phyloP scores from a whole-genome alignment of 805 yeast genomes.

The Myxozyma nipponensis region DNA sequence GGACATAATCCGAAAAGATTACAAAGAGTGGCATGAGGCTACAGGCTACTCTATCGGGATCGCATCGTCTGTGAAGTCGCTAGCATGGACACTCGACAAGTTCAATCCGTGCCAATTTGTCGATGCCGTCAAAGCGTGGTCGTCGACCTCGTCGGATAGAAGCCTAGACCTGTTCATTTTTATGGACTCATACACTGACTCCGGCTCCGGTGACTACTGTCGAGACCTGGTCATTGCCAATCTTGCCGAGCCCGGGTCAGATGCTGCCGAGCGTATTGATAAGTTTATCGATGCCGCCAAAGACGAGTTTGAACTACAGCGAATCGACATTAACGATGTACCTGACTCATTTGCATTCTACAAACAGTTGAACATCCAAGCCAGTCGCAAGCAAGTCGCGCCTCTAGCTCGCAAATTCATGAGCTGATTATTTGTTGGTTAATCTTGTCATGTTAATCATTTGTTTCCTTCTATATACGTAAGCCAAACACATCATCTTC shows the following conservation, averaged over 20 bases:
- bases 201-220: slow-evolving; percentile 36
- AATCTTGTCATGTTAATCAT: too few relatives aligned
- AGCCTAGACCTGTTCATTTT: slow-evolving; percentile 43
- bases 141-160: slow-evolving; percentile 35
- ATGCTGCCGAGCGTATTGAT: slow-evolving; percentile 13
- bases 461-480: too few relatives aligned
- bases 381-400: slow-evolving; percentile 84
- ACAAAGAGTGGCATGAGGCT: slow-evolving; percentile 58
- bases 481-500: too few relatives aligned
- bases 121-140: slow-evolving; percentile 28
- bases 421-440: too few relatives aligned
- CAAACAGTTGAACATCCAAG: slow-evolving; percentile 52
- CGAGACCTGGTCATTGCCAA: slow-evolving; percentile 45
- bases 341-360: slow-evolving; percentile 29
- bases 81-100: slow-evolving; percentile 47
- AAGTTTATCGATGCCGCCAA: slow-evolving; percentile 24
- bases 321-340: slow-evolving; percentile 5
- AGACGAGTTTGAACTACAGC: slow-evolving; percentile 33
- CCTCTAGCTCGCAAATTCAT: slow-evolving; percentile 46
- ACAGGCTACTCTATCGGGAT: slow-evolving; percentile 55
- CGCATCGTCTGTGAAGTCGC: slow-evolving; percentile 65
- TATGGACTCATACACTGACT: slow-evolving; percentile 45
- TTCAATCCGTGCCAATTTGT: slow-evolving; percentile 32
- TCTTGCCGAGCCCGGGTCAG: slow-evolving; percentile 27
- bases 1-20: slow-evolving; percentile 77